Percentiles rank a stretch among this genome's conserved stretches.
These are phyloP conservation scores for Coprinopsis sp. DNA, from an alignment of 768 basidiomycete species.

Conservation along the genomic window DNA sequence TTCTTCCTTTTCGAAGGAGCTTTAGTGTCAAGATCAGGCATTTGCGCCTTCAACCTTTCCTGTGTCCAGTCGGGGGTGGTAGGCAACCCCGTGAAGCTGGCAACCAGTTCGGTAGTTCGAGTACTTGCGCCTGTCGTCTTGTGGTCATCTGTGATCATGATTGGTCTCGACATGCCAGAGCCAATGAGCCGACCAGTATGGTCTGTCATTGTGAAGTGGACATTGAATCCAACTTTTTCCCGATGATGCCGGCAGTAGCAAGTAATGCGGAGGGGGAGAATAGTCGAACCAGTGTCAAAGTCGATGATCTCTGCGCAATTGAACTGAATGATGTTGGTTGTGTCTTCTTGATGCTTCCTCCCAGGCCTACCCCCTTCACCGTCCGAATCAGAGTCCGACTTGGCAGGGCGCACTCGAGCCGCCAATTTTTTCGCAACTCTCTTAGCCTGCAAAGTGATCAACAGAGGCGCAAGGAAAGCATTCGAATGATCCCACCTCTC, in stretches of 20 bases:
- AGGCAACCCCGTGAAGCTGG: constrained; percentile 33
- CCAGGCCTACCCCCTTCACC: constrained; percentile 39
- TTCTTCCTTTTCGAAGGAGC: constrained; percentile 51
- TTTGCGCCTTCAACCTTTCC: constrained; percentile 17
- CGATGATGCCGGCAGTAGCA: constrained; percentile 99
- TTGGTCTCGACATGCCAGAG: constrained; percentile 76
- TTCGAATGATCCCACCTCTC: constrained; percentile 54
- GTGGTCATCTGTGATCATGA: constrained; percentile 99
- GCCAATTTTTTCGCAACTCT: constrained; percentile 87
- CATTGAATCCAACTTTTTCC: constrained; percentile 92
- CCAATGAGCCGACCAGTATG: constrained; percentile 76
- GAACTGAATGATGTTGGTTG: constrained; percentile 88
- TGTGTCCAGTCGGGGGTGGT: constrained; percentile 49
- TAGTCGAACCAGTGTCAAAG: constrained; percentile 80
- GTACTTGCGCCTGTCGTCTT: constrained; percentile 58
- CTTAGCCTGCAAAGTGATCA: constrained; percentile 55
- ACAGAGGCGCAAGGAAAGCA: constrained; percentile 1
- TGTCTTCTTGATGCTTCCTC: constrained; percentile 58
- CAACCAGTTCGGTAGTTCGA: constrained; percentile 27
- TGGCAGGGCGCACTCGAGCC: constrained; percentile 72
- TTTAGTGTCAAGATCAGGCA: constrained; percentile 25
- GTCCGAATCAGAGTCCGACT: constrained; percentile 66
- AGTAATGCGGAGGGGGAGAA: constrained; percentile 91
- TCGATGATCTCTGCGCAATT: constrained; percentile 90
- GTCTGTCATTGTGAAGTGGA: constrained; percentile 84